Base-by-base conservation (phyloP, 2,329 filamentous ascomycete genomes). In the Diplodia intermedia region DNA sequence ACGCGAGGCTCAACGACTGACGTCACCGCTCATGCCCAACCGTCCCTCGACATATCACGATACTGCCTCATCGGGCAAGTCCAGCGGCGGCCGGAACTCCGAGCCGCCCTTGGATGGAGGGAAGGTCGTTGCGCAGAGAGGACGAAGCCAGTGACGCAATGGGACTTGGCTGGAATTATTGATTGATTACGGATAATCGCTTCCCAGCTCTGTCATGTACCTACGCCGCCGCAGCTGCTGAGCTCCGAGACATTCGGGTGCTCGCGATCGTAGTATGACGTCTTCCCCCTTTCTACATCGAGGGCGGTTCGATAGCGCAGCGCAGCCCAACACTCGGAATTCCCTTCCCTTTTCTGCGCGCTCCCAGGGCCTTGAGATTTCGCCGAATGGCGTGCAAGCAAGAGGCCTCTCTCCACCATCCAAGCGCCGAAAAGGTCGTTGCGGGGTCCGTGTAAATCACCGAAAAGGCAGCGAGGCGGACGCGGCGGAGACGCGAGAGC, bases 371-470 rank as follows among this genome's bases (percentile, higher is more conserved):
- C 14, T 43, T 18, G 15, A 9, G 4, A 20, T 47, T 47, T 47
- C 43, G 43, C 43, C 43, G 43, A 47, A n/a, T 47, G 3, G 9
- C 36, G 43, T 9, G 40, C 18, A 20, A 8, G 43, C 11, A 14
- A 47, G 20, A 47, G 9, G 9, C 5, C 4, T 9, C n/a, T 18
- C 40, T 18, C 40, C 40, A 47, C 40, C 43, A 47, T 20, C 43
- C 20, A 47, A 47, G 43, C 43, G 43, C 43, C 43, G 43, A 47
- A 20, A 47, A 47, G 43, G 43, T 47, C 43, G 18, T 47, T 47
- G 43, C 43, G 43, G 43, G n/a, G 43, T n/a, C 43, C 43, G 43
- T 47, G 43, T 47, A 47, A 47, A 47, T 47, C 43, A 47, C 43
- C 43, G 43, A 47, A 47, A 47, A 47, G 43, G 43, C 18, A 47